A percentile compares a stretch with the other conserved stretches of the same genome.
phyloP scores from a whole-genome alignment of 2,329 filamentous ascomycete species.

The Xylaria sp. region DNA sequence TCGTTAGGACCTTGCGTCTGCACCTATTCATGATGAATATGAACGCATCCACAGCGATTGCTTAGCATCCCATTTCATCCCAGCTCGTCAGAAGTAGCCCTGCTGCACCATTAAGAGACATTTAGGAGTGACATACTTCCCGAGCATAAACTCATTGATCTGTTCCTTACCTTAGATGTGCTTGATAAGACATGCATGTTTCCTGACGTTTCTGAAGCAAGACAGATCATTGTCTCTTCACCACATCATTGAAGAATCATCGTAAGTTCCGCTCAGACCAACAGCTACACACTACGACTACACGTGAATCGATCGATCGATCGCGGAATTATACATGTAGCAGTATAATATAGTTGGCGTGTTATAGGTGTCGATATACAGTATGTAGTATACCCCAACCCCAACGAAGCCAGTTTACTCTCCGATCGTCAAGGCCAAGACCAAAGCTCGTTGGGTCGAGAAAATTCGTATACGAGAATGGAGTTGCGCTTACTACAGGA shows the following conservation, averaged over 20 bases:
- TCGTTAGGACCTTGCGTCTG: too few relatives aligned
- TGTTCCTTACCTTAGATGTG: too few relatives aligned
- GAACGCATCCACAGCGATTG: too few relatives aligned
- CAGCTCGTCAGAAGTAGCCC: too few relatives aligned
- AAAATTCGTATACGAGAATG: not conserved
- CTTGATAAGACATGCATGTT: too few relatives aligned
- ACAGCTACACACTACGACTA: not conserved
- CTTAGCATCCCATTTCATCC: too few relatives aligned
- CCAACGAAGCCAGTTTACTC: not conserved
- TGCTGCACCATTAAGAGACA: too few relatives aligned
- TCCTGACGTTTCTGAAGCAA: too few relatives aligned
- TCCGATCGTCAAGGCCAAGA: not conserved
- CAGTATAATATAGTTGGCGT: not conserved
- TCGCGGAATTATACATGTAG: slow-evolving; percentile 4
- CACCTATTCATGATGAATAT: not conserved
- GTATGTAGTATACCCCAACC: not conserved
- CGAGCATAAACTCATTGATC: too few relatives aligned
- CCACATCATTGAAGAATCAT: not conserved
- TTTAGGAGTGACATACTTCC: too few relatives aligned
- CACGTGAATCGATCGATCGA: not conserved
- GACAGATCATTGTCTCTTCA: not conserved
- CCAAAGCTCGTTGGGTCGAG: not conserved
- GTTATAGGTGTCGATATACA: not conserved
- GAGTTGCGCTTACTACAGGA: not conserved
- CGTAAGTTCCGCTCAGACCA: not conserved